Conservation (phyloP, 345 rosid genomes). For the Odontarrhena argentea region DNA sequence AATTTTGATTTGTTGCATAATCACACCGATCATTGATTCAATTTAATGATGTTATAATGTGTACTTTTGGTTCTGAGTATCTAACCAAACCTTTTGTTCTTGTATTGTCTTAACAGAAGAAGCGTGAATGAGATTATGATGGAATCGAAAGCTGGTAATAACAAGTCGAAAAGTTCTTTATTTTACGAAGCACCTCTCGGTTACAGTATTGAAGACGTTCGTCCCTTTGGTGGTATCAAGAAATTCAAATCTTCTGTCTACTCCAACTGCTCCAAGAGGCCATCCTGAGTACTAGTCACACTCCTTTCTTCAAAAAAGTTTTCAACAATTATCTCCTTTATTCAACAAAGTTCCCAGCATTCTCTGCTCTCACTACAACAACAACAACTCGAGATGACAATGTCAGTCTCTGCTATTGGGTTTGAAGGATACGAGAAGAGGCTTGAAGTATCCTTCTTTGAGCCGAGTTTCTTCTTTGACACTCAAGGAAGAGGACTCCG, state of each 20-base stretch:
- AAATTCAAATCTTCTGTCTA: conserved; percentile 87
- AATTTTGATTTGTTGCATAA: not conserved
- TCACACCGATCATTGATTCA: not conserved
- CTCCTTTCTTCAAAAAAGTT: not conserved
- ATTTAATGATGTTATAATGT: too few species aligned
- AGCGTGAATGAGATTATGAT: conserved; percentile 74
- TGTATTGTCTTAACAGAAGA: not conserved
- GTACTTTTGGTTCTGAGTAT: not conserved
- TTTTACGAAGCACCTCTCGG: conserved; percentile 82
- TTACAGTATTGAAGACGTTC: conserved; percentile 89
- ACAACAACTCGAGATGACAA: conserved; percentile 37
- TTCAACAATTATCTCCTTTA: conserved; percentile 1
- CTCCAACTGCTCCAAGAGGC: conserved; percentile 83
- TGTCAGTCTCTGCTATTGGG: conserved; percentile 62
- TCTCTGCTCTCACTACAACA: conserved; percentile 25
- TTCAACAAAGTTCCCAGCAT: conserved; percentile 17
- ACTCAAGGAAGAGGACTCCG: conserved; percentile 60
- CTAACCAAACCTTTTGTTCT: not conserved
- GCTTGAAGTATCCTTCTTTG: conserved; percentile 60
- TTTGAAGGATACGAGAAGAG: conserved; percentile 84
- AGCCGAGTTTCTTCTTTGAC: conserved; percentile 55
- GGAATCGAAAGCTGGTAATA: conserved; percentile 76
- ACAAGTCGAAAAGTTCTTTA: conserved; percentile 43
- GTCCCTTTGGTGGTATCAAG: conserved; percentile 82
- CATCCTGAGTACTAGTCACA: conserved; percentile 61